These are phyloP conservation scores for Lachancea sp. DNA, from an alignment of 805 yeast species.

Conservation along the genomic window DNA sequence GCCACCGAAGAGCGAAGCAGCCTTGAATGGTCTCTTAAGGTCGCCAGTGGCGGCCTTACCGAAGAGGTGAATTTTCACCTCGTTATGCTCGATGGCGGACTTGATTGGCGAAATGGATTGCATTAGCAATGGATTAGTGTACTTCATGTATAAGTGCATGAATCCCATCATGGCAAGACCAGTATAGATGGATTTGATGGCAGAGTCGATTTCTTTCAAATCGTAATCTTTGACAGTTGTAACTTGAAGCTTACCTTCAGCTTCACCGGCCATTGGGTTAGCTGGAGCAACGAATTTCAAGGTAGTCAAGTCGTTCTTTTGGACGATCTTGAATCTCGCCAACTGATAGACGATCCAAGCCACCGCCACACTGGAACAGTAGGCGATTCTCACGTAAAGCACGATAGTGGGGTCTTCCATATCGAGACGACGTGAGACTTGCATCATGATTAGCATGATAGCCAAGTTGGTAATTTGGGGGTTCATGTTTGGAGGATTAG, in stretches of 20 bases:
- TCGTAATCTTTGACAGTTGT: slow-evolving; percentile 95
- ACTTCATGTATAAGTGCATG: slow-evolving; percentile 96
- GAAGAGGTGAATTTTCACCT: slow-evolving; percentile 84
- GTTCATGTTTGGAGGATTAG: slow-evolving; percentile 46
- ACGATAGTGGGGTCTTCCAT: slow-evolving; percentile 76
- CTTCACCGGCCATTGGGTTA: slow-evolving; percentile 66
- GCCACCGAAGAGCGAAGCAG: slow-evolving; percentile 70
- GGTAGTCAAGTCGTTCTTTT: slow-evolving; percentile 85
- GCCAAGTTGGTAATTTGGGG: slow-evolving; percentile 82
- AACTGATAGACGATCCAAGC: slow-evolving; percentile 62
- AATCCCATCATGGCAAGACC: slow-evolving; percentile 95
- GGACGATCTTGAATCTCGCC: slow-evolving; percentile 52
- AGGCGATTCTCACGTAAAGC: slow-evolving; percentile 68
- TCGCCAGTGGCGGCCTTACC: slow-evolving; percentile 81
- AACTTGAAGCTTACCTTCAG: slow-evolving; percentile 64
- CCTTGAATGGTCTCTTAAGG: slow-evolving; percentile 93
- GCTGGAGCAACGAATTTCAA: slow-evolving; percentile 87
- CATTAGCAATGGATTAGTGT: slow-evolving; percentile 94
- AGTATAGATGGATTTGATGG: slow-evolving; percentile 78
- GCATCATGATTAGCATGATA: slow-evolving; percentile 95
- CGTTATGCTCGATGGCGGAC: slow-evolving; percentile 81
- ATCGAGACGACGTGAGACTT: slow-evolving; percentile 80
- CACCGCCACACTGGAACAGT: slow-evolving; percentile 56
- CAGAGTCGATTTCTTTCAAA: slow-evolving; percentile 71
- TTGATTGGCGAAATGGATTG: slow-evolving; percentile 88